A percentile compares a stretch with the other conserved stretches of the same genome.
Conservation (phyloP, 345 rosid genomes). For the Citrus hindsii region DNA sequence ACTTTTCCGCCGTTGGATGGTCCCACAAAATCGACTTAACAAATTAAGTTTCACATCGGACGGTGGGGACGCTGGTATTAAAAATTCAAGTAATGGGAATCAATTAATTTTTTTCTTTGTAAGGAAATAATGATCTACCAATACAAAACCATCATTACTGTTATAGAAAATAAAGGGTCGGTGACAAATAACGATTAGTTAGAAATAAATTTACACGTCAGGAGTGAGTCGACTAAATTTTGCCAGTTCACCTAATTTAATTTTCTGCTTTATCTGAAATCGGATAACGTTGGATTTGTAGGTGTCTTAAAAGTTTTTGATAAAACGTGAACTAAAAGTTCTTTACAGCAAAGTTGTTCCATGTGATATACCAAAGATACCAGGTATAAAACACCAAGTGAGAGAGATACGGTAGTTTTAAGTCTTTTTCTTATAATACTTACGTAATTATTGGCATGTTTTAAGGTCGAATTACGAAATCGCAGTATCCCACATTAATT, state of each 20-base stretch:
- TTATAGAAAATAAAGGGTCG: background rate
- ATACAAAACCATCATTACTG: background rate
- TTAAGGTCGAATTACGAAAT: background rate
- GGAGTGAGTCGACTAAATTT: slow-evolving; percentile 14
- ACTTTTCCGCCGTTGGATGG: slow-evolving; percentile 5
- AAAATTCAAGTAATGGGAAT: background rate
- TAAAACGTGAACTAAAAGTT: slow-evolving; percentile 24
- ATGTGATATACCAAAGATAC: background rate
- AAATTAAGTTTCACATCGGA: background rate
- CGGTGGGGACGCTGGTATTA: background rate
- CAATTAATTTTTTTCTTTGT: too few relatives aligned
- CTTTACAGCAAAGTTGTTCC: slow-evolving; percentile 20
- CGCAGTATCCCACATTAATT: background rate
- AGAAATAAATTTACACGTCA: slow-evolving; percentile 20
- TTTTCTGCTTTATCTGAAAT: slow-evolving; percentile 18
- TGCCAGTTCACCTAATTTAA: slow-evolving; percentile 15
- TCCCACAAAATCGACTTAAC: slow-evolving; percentile 2
- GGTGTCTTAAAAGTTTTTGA: background rate
- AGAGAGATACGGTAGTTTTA: background rate
- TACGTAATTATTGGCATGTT: background rate
- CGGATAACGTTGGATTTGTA: slow-evolving; percentile 34
- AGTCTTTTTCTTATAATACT: background rate
- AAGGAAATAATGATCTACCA: background rate
- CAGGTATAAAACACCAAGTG: background rate
- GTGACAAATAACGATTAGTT: background rate